Percentiles rank a stretch among this genome's conserved stretches.
These are phyloP conservation scores for Ramularia endophylla DNA, from an alignment of 2,329 filamentous ascomycete genomes.

Conservation along the genomic window DNA sequence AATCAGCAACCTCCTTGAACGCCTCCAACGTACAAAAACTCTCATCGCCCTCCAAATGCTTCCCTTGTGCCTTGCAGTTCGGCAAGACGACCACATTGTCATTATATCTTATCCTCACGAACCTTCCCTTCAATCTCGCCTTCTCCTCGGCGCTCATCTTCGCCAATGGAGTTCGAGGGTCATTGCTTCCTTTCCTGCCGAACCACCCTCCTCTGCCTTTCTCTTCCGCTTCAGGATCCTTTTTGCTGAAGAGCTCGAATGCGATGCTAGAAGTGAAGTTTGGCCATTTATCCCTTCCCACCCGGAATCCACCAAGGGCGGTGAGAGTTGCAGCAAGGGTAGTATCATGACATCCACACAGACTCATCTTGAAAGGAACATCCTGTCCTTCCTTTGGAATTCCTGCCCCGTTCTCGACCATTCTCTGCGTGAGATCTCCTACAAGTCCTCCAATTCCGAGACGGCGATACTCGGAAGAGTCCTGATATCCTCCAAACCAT, in stretches of 20 bases:
- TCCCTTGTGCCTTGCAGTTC: slow-evolving; percentile 68
- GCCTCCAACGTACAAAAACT: slow-evolving; percentile 87
- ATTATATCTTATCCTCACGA: slow-evolving; percentile 87
- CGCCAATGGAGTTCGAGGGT: slow-evolving; percentile 48
- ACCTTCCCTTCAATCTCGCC: slow-evolving; percentile 64
- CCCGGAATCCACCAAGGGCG: slow-evolving; percentile 71
- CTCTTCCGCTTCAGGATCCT: slow-evolving; percentile 18
- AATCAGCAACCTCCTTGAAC: slow-evolving; percentile 89
- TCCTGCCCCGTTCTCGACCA: slow-evolving; percentile 41
- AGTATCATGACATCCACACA: slow-evolving; percentile 90
- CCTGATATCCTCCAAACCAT: slow-evolving; percentile 84
- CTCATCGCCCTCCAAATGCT: slow-evolving; percentile 80
- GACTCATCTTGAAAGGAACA: slow-evolving; percentile 60
- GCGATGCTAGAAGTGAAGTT: slow-evolving; percentile 91
- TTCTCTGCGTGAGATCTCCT: slow-evolving; percentile 65
- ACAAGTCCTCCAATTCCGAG: slow-evolving; percentile 81
- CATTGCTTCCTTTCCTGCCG: slow-evolving; percentile 5
- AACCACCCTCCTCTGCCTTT: slow-evolving; percentile 22
- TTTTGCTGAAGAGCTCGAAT: slow-evolving; percentile 71
- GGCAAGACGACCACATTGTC: slow-evolving; percentile 76
- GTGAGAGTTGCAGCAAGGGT: slow-evolving; percentile 75
- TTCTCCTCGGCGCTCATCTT: slow-evolving; percentile 55
- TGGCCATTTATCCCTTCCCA: slow-evolving; percentile 66
- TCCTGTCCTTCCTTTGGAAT: slow-evolving; percentile 34
- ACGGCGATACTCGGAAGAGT: slow-evolving; percentile 79